Evolutionary conservation across 2,329 filamentous ascomycete genomes (phyloP).

Genomic region (Colletotrichum sojae): DNA sequence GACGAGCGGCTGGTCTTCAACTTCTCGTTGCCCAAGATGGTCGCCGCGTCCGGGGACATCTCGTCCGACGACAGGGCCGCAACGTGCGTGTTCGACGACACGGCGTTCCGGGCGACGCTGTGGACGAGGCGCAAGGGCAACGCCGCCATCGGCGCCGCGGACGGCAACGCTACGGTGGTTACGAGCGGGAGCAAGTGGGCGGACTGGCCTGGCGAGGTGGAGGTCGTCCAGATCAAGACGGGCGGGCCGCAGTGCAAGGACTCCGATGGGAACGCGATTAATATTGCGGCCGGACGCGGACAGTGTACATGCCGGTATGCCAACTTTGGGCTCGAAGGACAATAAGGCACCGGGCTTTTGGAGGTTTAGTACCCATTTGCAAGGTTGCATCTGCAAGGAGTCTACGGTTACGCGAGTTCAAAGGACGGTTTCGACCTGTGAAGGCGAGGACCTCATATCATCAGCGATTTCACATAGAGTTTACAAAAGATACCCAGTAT

Average conservation of each 20-base stretch:
- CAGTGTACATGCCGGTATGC: constrained; percentile 57
- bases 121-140: constrained; percentile 65
- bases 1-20: constrained; percentile 73
- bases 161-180: constrained; percentile 24
- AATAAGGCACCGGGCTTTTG: no score
- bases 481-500: no score
- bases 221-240: constrained; percentile 66
- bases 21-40: constrained; percentile 65
- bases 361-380: neutral
- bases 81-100: constrained; percentile 71
- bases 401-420: neutral
- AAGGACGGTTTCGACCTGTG: no score
- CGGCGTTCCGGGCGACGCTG: constrained; percentile 68
- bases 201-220: constrained; percentile 71
- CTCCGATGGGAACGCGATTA: constrained; percentile 52
- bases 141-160: constrained; percentile 41
- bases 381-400: neutral
- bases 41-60: constrained; percentile 62
- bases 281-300: constrained; percentile 53
- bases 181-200: constrained; percentile 49
- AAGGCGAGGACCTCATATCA: no score
- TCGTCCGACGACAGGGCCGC: constrained; percentile 59
- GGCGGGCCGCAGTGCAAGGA: constrained; percentile 69
- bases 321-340: constrained; percentile 47
- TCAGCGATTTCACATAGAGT: no score